A percentile compares a stretch with the other conserved stretches of the same genome.
Evolutionary conservation across 257 asterid species (phyloP).

Genomic region (Datura wrightii): DNA sequence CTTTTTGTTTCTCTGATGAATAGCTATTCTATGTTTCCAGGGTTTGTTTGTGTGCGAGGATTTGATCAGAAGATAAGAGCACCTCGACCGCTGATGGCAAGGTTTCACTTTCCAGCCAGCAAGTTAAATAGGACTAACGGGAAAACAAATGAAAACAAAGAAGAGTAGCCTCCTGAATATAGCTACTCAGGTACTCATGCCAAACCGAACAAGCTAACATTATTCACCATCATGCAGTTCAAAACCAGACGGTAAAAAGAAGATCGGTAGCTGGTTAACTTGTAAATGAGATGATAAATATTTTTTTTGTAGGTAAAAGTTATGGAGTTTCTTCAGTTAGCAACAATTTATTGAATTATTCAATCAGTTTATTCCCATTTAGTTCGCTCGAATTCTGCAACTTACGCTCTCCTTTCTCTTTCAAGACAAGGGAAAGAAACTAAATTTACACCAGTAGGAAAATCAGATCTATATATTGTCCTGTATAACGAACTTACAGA

Average conservation of each 20-base stretch:
- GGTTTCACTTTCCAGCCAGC: slow-evolving; percentile 93
- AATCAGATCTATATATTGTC: neutral
- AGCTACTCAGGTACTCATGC: slow-evolving; percentile 35
- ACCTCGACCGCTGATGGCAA: slow-evolving; percentile 89
- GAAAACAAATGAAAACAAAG: slow-evolving; percentile 51
- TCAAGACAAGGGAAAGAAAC: slow-evolving; percentile 21
- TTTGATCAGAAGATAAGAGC: slow-evolving; percentile 79
- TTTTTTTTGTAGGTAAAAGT: slow-evolving; percentile 14
- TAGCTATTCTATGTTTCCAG: slow-evolving; percentile 50
- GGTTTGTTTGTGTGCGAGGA: slow-evolving; percentile 95
- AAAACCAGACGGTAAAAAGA: slow-evolving; percentile 1
- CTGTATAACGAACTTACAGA: neutral
- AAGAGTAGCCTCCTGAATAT: slow-evolving; percentile 34
- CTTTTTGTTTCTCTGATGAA: slow-evolving; percentile 20
- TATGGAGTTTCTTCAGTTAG: slow-evolving; percentile 26
- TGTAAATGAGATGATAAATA: slow-evolving; percentile 5
- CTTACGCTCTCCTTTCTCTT: neutral
- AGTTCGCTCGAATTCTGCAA: slow-evolving; percentile 6
- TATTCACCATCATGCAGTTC: neutral
- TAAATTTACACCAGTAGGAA: neutral
- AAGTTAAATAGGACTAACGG: slow-evolving; percentile 63
- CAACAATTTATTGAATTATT: slow-evolving; percentile 7
- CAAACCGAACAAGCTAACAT: slow-evolving; percentile 17
- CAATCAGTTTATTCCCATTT: slow-evolving; percentile 18
- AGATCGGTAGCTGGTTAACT: neutral